Conservation (phyloP, 2,329 filamentous ascomycete genomes). For the Penicillium sp. region DNA sequence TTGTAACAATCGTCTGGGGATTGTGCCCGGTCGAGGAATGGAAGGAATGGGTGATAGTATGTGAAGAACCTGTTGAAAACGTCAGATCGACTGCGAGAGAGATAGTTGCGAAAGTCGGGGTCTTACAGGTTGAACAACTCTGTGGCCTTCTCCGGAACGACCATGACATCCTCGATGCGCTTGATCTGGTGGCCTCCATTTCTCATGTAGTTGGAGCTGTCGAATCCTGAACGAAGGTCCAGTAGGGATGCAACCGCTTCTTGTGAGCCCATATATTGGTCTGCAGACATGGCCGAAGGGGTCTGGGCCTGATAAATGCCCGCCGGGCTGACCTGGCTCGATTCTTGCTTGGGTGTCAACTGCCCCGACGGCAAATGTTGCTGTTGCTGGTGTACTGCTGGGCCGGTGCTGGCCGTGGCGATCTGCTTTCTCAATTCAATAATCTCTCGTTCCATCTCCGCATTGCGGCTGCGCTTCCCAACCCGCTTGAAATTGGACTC, state of each 20-base stretch:
- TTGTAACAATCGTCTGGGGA: constrained; percentile 58
- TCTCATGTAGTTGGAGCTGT: constrained; percentile 43
- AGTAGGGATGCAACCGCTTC: constrained; percentile 52
- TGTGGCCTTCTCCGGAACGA: constrained; percentile 43
- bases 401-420: constrained; percentile 31
- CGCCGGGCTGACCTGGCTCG: constrained; percentile 35
- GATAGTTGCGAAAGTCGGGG: neutral
- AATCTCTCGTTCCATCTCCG: constrained; percentile 61
- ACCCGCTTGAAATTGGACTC: constrained; percentile 68
- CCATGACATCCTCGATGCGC: constrained; percentile 52
- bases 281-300: constrained; percentile 37
- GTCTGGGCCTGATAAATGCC: constrained; percentile 36
- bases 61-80: constrained; percentile 55
- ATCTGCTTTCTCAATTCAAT: constrained; percentile 51
- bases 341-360: constrained; percentile 37
- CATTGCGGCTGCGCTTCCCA: constrained; percentile 65
- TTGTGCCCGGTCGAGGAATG: constrained; percentile 57
- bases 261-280: constrained; percentile 48
- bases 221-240: constrained; percentile 49
- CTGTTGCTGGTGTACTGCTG: constrained; percentile 25
- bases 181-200: constrained; percentile 51
- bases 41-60: constrained; percentile 63
- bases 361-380: constrained; percentile 23
- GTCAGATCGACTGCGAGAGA: neutral
- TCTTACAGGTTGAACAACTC: constrained; percentile 48